A percentile compares a stretch with the other conserved stretches of the same genome.
Evolutionary conservation across 1,284 basidiomycete genomes (phyloP).

Genomic region (Mycena citricolor): DNA sequence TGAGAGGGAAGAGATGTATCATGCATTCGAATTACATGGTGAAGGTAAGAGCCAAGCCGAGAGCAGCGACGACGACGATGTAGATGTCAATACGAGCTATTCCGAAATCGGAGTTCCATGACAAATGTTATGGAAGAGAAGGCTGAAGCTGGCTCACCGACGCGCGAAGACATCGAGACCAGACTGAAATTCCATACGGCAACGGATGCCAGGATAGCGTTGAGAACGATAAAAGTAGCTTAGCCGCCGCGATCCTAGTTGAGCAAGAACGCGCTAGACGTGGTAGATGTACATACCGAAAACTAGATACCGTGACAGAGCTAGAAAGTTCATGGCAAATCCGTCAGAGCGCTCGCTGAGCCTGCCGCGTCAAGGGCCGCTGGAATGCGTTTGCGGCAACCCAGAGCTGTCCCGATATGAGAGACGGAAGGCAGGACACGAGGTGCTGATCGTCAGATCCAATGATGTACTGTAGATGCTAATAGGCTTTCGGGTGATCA

Average conservation of each 20-base stretch:
- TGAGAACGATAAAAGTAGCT: slow-evolving; percentile 66
- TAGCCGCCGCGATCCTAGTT: too few relatives aligned
- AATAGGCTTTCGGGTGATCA: too few relatives aligned
- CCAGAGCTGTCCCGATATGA: too few relatives aligned
- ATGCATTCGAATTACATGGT: slow-evolving; percentile 47
- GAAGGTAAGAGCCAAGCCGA: slow-evolving; percentile 58
- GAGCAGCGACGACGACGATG: slow-evolving; percentile 60
- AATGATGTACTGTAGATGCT: too few relatives aligned
- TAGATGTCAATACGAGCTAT: slow-evolving; percentile 56
- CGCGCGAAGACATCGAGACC: slow-evolving; percentile 38
- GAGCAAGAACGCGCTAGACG: slow-evolving; percentile 3
- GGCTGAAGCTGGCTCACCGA: slow-evolving; percentile 5
- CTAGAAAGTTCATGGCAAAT: slow-evolving; percentile 35
- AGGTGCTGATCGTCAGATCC: too few relatives aligned
- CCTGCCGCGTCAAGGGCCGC: slow-evolving; percentile 26
- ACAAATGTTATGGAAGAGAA: slow-evolving; percentile 14
- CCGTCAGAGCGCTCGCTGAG: too few relatives aligned
- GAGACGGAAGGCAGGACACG: too few relatives aligned
- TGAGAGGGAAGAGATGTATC: slow-evolving; percentile 1
- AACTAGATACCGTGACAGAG: slow-evolving; percentile 46
- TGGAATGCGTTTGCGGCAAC: slow-evolving; percentile 25
- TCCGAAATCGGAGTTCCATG: slow-evolving; percentile 5
- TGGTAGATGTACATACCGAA: slow-evolving; percentile 42
- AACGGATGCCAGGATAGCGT: slow-evolving; percentile 62
- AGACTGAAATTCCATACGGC: slow-evolving; percentile 70